phyloP scores from a whole-genome alignment of 768 basidiomycete genomes.

The Suillus paluster region DNA sequence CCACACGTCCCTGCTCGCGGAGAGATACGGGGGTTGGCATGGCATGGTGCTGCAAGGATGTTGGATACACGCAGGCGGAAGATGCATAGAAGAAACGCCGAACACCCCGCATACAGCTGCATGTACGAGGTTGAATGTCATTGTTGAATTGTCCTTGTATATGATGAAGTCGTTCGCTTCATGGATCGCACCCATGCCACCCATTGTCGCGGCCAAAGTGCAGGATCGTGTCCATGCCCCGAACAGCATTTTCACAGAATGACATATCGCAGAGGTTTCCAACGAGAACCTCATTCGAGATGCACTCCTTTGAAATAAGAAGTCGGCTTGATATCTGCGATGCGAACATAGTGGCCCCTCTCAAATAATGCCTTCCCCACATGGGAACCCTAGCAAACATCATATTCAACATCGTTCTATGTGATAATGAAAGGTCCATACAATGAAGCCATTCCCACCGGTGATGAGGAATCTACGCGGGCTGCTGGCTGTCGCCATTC shows the following conservation, averaged over 20 bases:
- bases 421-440: slow-evolving; percentile 25
- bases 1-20: slow-evolving; percentile 50
- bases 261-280: slow-evolving; percentile 52
- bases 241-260: slow-evolving; percentile 42
- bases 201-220: slow-evolving; percentile 69
- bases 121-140: slow-evolving; percentile 52
- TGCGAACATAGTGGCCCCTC: slow-evolving; percentile 40
- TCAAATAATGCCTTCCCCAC: slow-evolving; percentile 45
- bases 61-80: slow-evolving; percentile 63
- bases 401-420: slow-evolving; percentile 5
- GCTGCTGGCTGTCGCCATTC: background rate
- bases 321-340: slow-evolving; percentile 44
- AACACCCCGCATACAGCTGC: slow-evolving; percentile 45
- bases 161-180: slow-evolving; percentile 50
- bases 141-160: slow-evolving; percentile 52
- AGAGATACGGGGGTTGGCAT: slow-evolving; percentile 46
- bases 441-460: slow-evolving; percentile 61
- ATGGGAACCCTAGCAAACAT: slow-evolving; percentile 50
- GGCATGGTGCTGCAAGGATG: slow-evolving; percentile 41
- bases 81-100: slow-evolving; percentile 57
- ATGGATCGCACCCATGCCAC: slow-evolving; percentile 68
- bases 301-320: slow-evolving; percentile 25
- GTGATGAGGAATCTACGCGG: slow-evolving; percentile 42
- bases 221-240: slow-evolving; percentile 48
- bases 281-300: slow-evolving; percentile 40